phyloP scores from a whole-genome alignment of 2,329 filamentous ascomycete genomes.

The Sclerotinia borealis region DNA sequence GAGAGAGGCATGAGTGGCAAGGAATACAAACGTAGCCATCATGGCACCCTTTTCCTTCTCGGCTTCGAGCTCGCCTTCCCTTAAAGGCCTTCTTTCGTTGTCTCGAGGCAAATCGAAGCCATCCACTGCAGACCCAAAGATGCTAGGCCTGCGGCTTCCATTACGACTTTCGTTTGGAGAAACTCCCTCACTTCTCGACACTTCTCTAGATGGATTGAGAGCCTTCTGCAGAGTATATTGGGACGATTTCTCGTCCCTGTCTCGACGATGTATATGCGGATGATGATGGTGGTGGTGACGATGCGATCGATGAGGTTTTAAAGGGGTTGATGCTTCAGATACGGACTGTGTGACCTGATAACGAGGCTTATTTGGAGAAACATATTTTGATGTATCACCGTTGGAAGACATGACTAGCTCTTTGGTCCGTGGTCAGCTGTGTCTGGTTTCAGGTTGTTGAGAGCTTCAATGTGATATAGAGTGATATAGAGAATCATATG shows the following conservation, averaged over 20 bases:
- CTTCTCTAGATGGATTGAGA: constrained; percentile 7
- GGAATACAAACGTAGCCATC: constrained; percentile 37
- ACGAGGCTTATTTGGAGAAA: constrained; percentile 30
- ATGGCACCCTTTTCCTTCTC: constrained; percentile 39
- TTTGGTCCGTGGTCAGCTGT: not conserved
- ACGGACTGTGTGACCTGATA: constrained; percentile 50
- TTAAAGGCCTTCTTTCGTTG: constrained; percentile 23
- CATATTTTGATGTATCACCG: constrained; percentile 6
- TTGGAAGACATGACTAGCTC: constrained; percentile 14
- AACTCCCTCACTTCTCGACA: constrained; percentile 35
- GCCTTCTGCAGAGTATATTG: constrained; percentile 20
- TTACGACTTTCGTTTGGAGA: constrained; percentile 41
- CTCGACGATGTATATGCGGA: constrained; percentile 31
- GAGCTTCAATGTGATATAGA: constrained; percentile 27
- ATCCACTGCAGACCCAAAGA: constrained; percentile 30
- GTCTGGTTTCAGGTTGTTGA: not conserved
- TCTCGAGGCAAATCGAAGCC: constrained; percentile 9
- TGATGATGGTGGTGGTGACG: constrained; percentile 21
- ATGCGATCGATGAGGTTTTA: constrained; percentile 35
- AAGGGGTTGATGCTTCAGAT: constrained; percentile 18
- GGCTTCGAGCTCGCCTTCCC: constrained; percentile 37
- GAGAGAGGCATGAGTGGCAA: not conserved
- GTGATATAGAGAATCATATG: no score
- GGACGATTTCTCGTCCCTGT: constrained; percentile 32
- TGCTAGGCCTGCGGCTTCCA: constrained; percentile 40